A percentile compares a stretch with the other conserved stretches of the same genome.
Evolutionary conservation across 1,284 basidiomycete genomes (phyloP).

Genomic region (Puccinia hordei): DNA sequence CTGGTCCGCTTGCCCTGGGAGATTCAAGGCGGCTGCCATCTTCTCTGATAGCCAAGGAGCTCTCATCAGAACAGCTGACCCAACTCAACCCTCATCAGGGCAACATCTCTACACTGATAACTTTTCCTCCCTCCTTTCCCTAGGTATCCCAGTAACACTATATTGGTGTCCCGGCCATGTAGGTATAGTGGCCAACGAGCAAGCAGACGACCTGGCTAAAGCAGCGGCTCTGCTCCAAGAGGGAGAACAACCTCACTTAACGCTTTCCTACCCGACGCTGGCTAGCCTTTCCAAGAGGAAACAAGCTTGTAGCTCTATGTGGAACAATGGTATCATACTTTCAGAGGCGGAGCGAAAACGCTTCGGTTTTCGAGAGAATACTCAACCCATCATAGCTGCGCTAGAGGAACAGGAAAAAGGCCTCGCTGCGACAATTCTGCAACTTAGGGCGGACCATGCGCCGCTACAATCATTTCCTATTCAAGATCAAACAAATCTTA

Average conservation of each 20-base stretch:
- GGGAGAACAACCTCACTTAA: too few relatives aligned
- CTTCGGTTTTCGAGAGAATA: not conserved
- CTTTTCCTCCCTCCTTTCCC: not conserved
- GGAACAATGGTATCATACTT: not conserved
- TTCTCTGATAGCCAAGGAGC: not conserved
- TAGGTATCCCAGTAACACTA: not conserved
- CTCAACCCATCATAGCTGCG: not conserved
- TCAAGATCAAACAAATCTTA: too few relatives aligned
- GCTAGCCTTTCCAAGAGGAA: not conserved
- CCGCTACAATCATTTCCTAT: too few relatives aligned
- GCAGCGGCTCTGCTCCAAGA: not conserved
- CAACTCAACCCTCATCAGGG: not conserved
- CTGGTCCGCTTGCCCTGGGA: not conserved
- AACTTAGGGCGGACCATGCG: too few relatives aligned
- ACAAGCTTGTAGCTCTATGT: not conserved
- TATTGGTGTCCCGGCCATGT: not conserved
- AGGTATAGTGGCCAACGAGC: not conserved
- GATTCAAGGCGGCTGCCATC: not conserved
- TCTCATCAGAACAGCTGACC: not conserved
- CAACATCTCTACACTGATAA: too few relatives aligned
- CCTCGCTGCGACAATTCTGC: not conserved
- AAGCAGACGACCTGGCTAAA: not conserved
- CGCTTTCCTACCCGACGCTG: not conserved
- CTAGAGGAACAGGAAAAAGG: not conserved
- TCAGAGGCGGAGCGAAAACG: not conserved